Conservation (phyloP, 2,329 filamentous ascomycete genomes). For the Fusarium nodosum region DNA sequence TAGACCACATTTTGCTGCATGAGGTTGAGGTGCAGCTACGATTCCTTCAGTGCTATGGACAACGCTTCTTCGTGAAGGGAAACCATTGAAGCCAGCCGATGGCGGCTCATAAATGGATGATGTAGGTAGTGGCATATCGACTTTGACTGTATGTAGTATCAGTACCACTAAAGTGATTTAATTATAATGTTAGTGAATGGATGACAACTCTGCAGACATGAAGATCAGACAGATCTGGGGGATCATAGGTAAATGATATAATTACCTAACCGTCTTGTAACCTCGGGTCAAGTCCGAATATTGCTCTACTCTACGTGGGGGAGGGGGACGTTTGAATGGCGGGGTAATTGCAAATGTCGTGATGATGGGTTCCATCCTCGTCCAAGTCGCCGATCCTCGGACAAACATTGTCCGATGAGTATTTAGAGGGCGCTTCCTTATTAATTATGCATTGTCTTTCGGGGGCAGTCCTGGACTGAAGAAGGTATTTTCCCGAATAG, state of each 20-base stretch:
- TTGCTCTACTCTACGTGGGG: constrained; percentile 22
- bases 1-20: constrained; percentile 90
- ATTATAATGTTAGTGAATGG: too few species aligned
- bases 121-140: constrained; percentile 62
- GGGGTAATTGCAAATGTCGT: constrained; percentile 42
- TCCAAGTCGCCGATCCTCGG: constrained; percentile 38
- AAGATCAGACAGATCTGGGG: too few species aligned
- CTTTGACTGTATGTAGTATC: background rate
- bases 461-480: too few species aligned
- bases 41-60: constrained; percentile 95
- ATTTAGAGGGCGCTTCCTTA: constrained; percentile 20
- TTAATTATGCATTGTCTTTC: too few species aligned
- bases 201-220: too few species aligned
- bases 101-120: constrained; percentile 62
- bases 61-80: constrained; percentile 86
- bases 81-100: constrained; percentile 69
- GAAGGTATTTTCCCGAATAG: too few species aligned
- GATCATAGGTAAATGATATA: background rate
- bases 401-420: constrained; percentile 13
- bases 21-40: constrained; percentile 88
- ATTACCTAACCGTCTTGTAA: constrained; percentile 5
- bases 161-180: too few species aligned
- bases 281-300: constrained; percentile 30
- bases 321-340: constrained; percentile 28
- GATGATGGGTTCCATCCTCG: constrained; percentile 23